These are phyloP conservation scores for Iris pallida DNA, from an alignment of 116 monocot species.

Conservation along the genomic window DNA sequence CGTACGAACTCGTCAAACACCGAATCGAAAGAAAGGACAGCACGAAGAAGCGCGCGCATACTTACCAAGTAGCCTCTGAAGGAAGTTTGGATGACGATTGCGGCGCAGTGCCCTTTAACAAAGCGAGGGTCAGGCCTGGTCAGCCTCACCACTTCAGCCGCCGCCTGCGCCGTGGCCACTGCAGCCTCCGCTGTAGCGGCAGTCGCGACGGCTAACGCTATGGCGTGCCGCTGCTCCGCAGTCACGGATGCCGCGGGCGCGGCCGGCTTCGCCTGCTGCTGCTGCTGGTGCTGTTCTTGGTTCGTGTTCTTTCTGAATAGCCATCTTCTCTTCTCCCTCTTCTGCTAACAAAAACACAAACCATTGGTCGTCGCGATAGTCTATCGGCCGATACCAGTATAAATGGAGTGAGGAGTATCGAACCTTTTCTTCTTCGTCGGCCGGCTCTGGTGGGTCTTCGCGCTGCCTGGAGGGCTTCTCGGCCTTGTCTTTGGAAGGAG, in stretches of 20 bases:
- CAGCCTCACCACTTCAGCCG: conserved; percentile 29
- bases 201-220: conserved; percentile 48
- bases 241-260: not conserved
- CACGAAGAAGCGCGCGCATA: not conserved
- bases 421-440: conserved; percentile 23
- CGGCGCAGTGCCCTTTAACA: conserved; percentile 39
- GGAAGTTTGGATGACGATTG: conserved; percentile 46
- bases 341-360: conserved; percentile 17
- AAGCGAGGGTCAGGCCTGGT: conserved; percentile 24
- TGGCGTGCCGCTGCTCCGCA: conserved; percentile 38
- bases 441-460: not conserved
- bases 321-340: conserved; percentile 54
- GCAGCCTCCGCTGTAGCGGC: conserved; percentile 23
- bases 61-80: conserved; percentile 66
- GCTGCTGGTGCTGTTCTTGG: conserved; percentile 10
- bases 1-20: not conserved
- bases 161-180: conserved; percentile 17
- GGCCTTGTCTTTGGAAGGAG: conserved; percentile 37
- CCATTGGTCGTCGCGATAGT: not conserved
- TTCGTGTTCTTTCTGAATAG: conserved; percentile 27
- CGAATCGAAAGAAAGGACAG: not conserved
- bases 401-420: not conserved
- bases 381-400: not conserved
- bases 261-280: not conserved
- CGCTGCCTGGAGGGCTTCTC: not conserved